Evolutionary conservation across 306 rosid genomes (phyloP).

Genomic region (Rosa persica): DNA sequence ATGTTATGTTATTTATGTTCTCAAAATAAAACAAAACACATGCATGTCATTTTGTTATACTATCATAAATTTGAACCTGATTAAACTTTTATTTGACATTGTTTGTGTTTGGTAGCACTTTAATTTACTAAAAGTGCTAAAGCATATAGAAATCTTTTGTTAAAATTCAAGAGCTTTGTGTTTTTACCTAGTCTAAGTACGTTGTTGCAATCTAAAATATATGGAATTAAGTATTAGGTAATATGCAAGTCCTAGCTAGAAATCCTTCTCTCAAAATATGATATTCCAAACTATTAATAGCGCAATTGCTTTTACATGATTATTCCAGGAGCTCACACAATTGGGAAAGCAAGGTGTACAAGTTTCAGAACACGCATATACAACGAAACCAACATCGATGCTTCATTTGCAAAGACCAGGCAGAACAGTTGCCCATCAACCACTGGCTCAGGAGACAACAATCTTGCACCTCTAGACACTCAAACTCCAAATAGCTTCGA

Average conservation of each 20-base stretch:
- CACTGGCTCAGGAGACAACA: conserved; percentile 52
- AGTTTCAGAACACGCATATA: conserved; percentile 52
- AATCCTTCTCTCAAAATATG: background rate
- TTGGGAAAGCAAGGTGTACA: conserved; percentile 71
- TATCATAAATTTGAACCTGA: background rate
- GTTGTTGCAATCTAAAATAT: no score
- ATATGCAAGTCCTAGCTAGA: background rate
- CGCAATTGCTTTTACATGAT: background rate
- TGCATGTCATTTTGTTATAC: background rate
- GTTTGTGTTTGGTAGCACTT: background rate
- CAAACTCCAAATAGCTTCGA: conserved; percentile 55
- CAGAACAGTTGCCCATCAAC: conserved; percentile 44
- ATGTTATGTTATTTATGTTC: background rate
- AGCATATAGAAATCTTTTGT: background rate
- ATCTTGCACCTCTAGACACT: conserved; percentile 50
- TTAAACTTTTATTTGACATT: no score
- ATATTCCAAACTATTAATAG: background rate
- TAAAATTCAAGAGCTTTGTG: background rate
- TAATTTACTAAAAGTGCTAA: background rate
- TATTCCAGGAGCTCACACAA: conserved; percentile 65
- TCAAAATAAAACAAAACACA: background rate
- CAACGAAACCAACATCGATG: conserved; percentile 52
- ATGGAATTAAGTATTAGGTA: background rate
- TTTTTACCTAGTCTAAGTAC: background rate
- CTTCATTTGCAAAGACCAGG: conserved; percentile 49